Evolutionary conservation across 352 stramenopile genomes (phyloP).

Genomic region (Phytophthora pini): DNA sequence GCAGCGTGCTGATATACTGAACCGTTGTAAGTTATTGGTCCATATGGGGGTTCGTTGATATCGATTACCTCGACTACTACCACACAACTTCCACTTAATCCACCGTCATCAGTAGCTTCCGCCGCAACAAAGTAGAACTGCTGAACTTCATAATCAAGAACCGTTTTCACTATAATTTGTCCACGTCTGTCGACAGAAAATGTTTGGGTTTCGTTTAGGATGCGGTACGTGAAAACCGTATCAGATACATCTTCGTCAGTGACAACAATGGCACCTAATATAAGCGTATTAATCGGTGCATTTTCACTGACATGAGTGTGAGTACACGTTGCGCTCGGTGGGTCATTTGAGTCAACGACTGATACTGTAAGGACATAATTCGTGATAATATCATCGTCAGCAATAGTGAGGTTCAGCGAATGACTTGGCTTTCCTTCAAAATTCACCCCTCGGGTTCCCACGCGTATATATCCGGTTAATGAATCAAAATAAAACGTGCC

Average conservation of each 20-base stretch:
- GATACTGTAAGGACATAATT: slow-evolving; percentile 18
- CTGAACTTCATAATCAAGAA: slow-evolving; percentile 49
- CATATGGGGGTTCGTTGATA: slow-evolving; percentile 46
- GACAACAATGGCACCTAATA: slow-evolving; percentile 11
- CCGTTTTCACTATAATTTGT: slow-evolving; percentile 33
- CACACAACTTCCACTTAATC: slow-evolving; percentile 44
- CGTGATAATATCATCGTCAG: slow-evolving; percentile 9
- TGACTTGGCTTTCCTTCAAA: slow-evolving; percentile 37
- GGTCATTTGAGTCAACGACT: slow-evolving; percentile 28
- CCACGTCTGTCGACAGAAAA: slow-evolving; percentile 46
- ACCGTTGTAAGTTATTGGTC: slow-evolving; percentile 38
- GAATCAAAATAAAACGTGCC: slow-evolving; percentile 60
- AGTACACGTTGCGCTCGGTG: slow-evolving; percentile 20
- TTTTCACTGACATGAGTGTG: slow-evolving; percentile 29
- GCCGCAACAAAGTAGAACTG: slow-evolving; percentile 35
- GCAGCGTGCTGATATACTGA: slow-evolving; percentile 34
- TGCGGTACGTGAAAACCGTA: slow-evolving; percentile 23
- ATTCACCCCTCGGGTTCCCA: slow-evolving; percentile 39
- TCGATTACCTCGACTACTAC: slow-evolving; percentile 47
- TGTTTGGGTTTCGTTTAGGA: slow-evolving; percentile 23
- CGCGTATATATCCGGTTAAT: slow-evolving; percentile 34
- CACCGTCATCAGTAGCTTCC: slow-evolving; percentile 39
- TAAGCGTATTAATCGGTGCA: slow-evolving; percentile 15
- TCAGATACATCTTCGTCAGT: slow-evolving; percentile 32
- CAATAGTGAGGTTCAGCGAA: slow-evolving; percentile 18